phyloP scores from a whole-genome alignment of 768 basidiomycete species.

The Calocybe cyanea region DNA sequence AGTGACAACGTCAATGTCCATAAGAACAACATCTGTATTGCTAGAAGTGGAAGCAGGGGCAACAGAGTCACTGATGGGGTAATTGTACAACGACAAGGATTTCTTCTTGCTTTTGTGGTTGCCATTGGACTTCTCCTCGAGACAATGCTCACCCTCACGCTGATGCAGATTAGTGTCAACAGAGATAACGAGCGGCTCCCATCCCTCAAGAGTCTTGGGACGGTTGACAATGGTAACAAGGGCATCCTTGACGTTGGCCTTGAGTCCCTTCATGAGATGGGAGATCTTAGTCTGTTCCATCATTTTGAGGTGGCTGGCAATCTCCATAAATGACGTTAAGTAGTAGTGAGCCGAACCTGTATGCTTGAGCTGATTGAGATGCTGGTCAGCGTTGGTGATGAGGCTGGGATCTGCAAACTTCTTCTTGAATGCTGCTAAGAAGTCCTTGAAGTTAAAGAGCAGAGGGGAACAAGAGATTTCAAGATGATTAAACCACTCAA shows the following conservation, averaged over 20 bases:
- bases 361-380: slow-evolving; percentile 27
- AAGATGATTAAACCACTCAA: slow-evolving; percentile 27
- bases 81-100: too few species aligned
- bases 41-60: too few species aligned
- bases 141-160: slow-evolving; percentile 15
- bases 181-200: slow-evolving; percentile 18
- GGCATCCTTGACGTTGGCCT: too few species aligned
- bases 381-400: slow-evolving; percentile 20
- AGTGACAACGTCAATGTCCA: slow-evolving; percentile 27
- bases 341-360: slow-evolving; percentile 25
- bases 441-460: slow-evolving; percentile 22
- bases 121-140: too few species aligned
- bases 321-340: slow-evolving; percentile 23
- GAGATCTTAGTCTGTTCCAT: slow-evolving; percentile 30
- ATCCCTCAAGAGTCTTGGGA: too few species aligned
- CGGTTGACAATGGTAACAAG: slow-evolving; percentile 15
- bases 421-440: slow-evolving; percentile 21
- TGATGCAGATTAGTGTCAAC: slow-evolving; percentile 24
- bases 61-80: too few species aligned
- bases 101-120: slow-evolving; percentile 9
- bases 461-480: slow-evolving; percentile 13
- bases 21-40: slow-evolving; percentile 22
- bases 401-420: slow-evolving; percentile 27
- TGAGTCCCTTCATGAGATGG: slow-evolving; percentile 23
- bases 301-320: slow-evolving; percentile 22